A percentile compares a stretch with the other conserved stretches of the same genome.
These are phyloP conservation scores for Ramicandelaber brevisporus DNA, from an alignment of 192 early-diverging fungal genomes.

Conservation along the genomic window DNA sequence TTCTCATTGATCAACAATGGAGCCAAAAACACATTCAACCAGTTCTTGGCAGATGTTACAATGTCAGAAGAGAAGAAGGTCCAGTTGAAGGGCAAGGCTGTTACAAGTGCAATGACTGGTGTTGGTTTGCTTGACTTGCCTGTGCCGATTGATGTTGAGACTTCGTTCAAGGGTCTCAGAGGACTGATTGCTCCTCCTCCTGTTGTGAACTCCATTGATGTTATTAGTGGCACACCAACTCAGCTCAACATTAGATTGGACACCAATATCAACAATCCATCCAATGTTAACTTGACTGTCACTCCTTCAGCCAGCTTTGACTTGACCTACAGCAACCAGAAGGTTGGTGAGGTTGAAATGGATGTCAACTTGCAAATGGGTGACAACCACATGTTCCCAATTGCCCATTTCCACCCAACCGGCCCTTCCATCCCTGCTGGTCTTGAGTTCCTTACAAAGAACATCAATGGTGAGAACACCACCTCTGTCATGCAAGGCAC, in stretches of 20 bases:
- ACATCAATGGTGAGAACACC: conserved; percentile 18
- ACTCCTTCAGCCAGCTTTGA: too few relatives aligned
- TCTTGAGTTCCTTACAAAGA: conserved; percentile 16
- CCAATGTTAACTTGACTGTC: too few relatives aligned
- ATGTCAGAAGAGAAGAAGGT: background rate
- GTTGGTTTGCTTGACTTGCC: conserved; percentile 12
- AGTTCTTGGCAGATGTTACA: conserved; percentile 8
- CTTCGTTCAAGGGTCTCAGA: too few relatives aligned
- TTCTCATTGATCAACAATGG: conserved; percentile 4
- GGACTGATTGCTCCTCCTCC: too few relatives aligned
- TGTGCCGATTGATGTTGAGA: too few relatives aligned
- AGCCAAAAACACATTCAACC: conserved; percentile 5
- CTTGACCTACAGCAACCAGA: too few relatives aligned
- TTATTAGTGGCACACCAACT: too few relatives aligned
- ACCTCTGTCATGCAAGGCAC: conserved; percentile 11
- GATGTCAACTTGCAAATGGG: conserved; percentile 17
- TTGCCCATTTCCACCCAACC: conserved; percentile 16
- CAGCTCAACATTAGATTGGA: too few relatives aligned
- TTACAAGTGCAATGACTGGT: conserved; percentile 6
- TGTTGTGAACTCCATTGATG: too few relatives aligned
- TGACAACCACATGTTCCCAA: conserved; percentile 12
- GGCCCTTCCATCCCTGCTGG: conserved; percentile 11
- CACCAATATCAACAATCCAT: too few relatives aligned
- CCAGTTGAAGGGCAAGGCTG: conserved; percentile 4
- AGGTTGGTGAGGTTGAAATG: conserved; percentile 19